Evolutionary conservation across 768 basidiomycete genomes (phyloP).

Genomic region (Strobilomyces echinocephalus): DNA sequence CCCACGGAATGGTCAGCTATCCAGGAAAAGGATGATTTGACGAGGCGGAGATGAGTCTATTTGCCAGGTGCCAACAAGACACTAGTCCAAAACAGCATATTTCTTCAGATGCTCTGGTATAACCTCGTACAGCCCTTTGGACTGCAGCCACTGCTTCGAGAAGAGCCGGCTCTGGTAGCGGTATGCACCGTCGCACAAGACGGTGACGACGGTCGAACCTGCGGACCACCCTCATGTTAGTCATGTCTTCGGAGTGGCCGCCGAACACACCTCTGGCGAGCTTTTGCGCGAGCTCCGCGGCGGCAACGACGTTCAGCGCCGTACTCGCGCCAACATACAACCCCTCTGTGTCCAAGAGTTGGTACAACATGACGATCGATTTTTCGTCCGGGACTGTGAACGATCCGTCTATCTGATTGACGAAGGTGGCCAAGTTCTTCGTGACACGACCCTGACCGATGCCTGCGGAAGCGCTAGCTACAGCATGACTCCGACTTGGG

Average conservation of each 20-base stretch:
- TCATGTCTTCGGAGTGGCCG: neutral
- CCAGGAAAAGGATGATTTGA: no score
- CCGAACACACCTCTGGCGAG: conserved; percentile 66
- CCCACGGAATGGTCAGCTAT: no score
- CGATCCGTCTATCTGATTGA: conserved; percentile 75
- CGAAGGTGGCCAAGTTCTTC: conserved; percentile 79
- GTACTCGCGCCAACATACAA: conserved; percentile 92
- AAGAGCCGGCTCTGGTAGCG: conserved; percentile 96
- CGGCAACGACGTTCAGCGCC: conserved; percentile 92
- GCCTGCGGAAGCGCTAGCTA: conserved; percentile 41
- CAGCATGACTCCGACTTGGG: neutral
- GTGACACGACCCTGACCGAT: conserved; percentile 98
- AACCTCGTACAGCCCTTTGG: conserved; percentile 69
- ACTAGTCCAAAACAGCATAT: conserved; percentile 79
- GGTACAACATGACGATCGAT: conserved; percentile 90
- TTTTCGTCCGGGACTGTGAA: conserved; percentile 84
- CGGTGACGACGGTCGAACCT: conserved; percentile 84
- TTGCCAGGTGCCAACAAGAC: no score
- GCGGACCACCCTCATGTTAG: neutral
- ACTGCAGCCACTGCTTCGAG: conserved; percentile 85
- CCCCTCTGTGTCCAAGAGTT: conserved; percentile 87
- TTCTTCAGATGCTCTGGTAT: conserved; percentile 85
- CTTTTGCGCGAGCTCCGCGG: conserved; percentile 78
- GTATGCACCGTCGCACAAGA: conserved; percentile 94
- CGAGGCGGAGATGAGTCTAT: no score